Evolutionary conservation across 1,284 basidiomycete genomes (phyloP), one percentile per base, ranked within the genome.

Genomic region (Rhodofomes roseus): DNA sequence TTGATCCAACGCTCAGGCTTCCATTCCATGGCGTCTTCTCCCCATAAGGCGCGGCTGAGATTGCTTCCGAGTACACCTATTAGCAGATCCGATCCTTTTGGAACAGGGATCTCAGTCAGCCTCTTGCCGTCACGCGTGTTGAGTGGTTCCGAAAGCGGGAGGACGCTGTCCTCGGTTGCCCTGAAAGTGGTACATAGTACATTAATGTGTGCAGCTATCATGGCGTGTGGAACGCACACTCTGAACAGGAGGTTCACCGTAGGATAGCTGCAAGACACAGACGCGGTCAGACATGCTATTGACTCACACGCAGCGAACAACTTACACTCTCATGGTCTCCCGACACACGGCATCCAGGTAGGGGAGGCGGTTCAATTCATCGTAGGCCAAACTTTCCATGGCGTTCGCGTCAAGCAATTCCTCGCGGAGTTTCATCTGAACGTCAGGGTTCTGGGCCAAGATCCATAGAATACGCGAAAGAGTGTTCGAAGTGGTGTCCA

Each of bases 1-100:
- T n/a, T n/a, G n/a, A 68, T 55, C 65, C 66, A 68, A 14, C 66
- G 65, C 22, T 66, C 65, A 1, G 66, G 66, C 44, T 62, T 65
- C 66, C 66, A 68, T 36, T 66, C 66, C 25, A 53, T 43, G 5
- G 62, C 63, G 34, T 68, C 66, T 18, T 65, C 63, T 9, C 66
- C 66, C 66, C 66, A 68, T 20, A 66, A 20, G 14, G 53, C 52
- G 48, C 56, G 53, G 59, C 61, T 63, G 3, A 22, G 50, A 55
- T 68, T 68, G n/a, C 56, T 60, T 2, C 61, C 64, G 20, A 62
- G 55, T 20, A 63, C 16, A 34, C 63, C 57, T 14, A 66, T 23
- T 7, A 68, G 12, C 20, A 65, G 27, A 4, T 46, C 39, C 1
- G 63, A 60, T n/a, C 61, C 63, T 40, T 60, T 60, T 4, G 58